Conservation (phyloP, 2,329 filamentous ascomycete species). For the Aquanectria penicillioides region DNA sequence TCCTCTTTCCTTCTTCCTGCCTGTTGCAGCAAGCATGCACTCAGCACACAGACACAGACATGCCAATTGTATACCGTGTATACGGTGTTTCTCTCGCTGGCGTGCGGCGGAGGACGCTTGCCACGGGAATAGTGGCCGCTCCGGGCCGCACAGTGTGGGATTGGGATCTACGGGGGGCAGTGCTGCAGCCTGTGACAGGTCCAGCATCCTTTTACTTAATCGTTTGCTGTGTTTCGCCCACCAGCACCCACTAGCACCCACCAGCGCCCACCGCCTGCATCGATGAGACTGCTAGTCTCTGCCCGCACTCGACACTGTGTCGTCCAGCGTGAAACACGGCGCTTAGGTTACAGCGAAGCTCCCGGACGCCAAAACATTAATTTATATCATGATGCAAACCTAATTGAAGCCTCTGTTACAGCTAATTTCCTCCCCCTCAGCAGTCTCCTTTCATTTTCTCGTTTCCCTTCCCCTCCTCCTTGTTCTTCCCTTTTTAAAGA, state of each 20-base stretch:
- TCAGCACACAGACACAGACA: too few relatives aligned
- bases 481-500: too few relatives aligned
- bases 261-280: not conserved
- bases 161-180: not conserved
- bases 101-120: not conserved
- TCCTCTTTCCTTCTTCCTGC: too few relatives aligned
- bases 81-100: conserved; percentile 13
- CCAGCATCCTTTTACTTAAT: not conserved
- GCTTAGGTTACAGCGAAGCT: too few relatives aligned
- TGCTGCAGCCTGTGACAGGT: not conserved
- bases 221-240: not conserved
- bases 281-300: too few relatives aligned
- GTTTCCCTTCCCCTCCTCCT: too few relatives aligned
- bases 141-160: conserved; percentile 16
- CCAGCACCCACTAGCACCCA: not conserved
- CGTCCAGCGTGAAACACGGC: conserved; percentile 1
- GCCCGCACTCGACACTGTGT: too few relatives aligned
- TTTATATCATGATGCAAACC: too few relatives aligned
- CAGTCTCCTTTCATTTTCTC: too few relatives aligned
- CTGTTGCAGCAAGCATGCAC: too few relatives aligned
- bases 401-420: too few relatives aligned
- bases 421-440: not conserved
- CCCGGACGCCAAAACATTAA: too few relatives aligned
- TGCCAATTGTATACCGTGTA: conserved; percentile 21
- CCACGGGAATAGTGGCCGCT: not conserved